phyloP scores from a whole-genome alignment of 2,329 filamentous ascomycete genomes.

The Fusarium udum region DNA sequence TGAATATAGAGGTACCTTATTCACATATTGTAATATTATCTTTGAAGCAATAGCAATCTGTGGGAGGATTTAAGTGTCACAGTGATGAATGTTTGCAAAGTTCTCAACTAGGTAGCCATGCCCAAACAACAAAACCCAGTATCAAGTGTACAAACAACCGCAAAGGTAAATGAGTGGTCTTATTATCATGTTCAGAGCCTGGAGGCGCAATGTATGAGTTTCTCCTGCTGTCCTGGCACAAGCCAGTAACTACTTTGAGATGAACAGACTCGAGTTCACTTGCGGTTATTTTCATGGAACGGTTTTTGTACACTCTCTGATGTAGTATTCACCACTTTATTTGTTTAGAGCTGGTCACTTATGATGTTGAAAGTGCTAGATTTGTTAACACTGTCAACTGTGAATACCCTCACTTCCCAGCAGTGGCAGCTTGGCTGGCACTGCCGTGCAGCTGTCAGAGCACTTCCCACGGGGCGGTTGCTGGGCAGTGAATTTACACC shows the following conservation, averaged over 20 bases:
- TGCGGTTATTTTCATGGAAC: background rate
- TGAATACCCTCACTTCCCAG: conserved; percentile 29
- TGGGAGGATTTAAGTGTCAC: background rate
- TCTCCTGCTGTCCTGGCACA: background rate
- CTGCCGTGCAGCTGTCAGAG: conserved; percentile 10
- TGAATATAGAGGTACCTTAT: no score
- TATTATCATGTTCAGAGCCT: background rate
- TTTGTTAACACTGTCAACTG: background rate
- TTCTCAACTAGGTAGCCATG: background rate
- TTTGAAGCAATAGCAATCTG: background rate
- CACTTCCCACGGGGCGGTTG: background rate
- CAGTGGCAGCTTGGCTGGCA: conserved; percentile 7
- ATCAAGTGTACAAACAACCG: background rate
- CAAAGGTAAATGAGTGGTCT: background rate
- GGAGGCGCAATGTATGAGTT: background rate
- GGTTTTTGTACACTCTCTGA: background rate
- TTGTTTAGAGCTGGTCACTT: background rate
- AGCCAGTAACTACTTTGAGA: background rate
- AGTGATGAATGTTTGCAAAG: background rate
- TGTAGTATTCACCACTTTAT: background rate
- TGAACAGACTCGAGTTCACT: background rate
- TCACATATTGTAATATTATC: background rate
- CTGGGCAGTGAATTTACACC: background rate
- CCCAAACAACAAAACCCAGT: background rate
- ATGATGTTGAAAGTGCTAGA: background rate